Evolutionary conservation across 495 filamentous ascomycete genomes (phyloP).

Genomic region (Rostrohypoxylon terebratum): DNA sequence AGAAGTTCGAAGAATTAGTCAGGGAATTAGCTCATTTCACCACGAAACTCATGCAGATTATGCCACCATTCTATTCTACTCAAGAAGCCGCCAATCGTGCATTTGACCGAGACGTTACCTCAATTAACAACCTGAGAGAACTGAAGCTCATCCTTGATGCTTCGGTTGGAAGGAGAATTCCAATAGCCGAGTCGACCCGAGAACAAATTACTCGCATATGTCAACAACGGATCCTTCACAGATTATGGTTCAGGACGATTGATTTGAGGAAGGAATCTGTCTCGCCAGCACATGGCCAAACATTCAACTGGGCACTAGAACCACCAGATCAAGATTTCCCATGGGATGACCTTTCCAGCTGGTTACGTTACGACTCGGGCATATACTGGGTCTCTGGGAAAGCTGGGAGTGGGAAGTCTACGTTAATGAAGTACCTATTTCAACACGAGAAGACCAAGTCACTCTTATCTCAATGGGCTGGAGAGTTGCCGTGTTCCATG

Average conservation of each 20-base stretch:
- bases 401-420: slow-evolving; percentile 42
- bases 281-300: slow-evolving; percentile 17
- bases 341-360: slow-evolving; percentile 42
- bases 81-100: background rate
- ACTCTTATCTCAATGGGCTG: slow-evolving; percentile 9
- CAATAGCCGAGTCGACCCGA: slow-evolving; percentile 1
- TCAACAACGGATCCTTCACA: slow-evolving; percentile 12
- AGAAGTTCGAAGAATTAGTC: slow-evolving; percentile 43
- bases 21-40: slow-evolving; percentile 42
- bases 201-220: slow-evolving; percentile 1
- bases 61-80: slow-evolving; percentile 30
- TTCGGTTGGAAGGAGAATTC: background rate
- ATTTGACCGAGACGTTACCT: background rate
- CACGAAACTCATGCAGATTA: slow-evolving; percentile 39
- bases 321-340: background rate
- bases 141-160: slow-evolving; percentile 17
- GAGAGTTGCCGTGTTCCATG: background rate
- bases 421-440: slow-evolving; percentile 41
- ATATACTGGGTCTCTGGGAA: slow-evolving; percentile 44
- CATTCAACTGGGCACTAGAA: slow-evolving; percentile 33
- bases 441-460: background rate
- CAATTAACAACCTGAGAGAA: background rate
- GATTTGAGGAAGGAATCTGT: slow-evolving; percentile 25
- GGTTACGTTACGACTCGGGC: slow-evolving; percentile 27
- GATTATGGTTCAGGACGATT: slow-evolving; percentile 31